phyloP scores from a whole-genome alignment of 1,139 yeast species.

The Pichia sp. region DNA sequence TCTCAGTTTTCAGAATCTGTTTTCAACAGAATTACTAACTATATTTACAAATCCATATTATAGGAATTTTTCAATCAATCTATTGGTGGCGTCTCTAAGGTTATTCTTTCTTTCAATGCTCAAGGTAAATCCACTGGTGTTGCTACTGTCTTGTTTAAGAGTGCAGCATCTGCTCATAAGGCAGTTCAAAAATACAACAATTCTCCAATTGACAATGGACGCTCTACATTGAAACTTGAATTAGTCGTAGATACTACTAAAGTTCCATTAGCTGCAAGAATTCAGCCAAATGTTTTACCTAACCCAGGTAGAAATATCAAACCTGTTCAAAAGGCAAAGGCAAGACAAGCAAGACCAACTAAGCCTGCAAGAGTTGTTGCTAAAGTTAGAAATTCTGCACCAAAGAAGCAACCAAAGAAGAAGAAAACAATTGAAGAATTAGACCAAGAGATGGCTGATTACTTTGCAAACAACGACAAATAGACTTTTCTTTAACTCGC shows the following conservation, averaged over 20 bases:
- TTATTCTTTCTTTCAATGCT: slow-evolving; percentile 73
- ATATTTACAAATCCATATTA: slow-evolving; percentile 13
- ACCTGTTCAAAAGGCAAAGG: background rate
- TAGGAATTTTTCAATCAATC: slow-evolving; percentile 87
- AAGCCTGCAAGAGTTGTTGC: slow-evolving; percentile 7
- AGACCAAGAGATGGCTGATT: slow-evolving; percentile 86
- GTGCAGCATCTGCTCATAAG: slow-evolving; percentile 56
- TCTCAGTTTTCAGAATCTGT: background rate
- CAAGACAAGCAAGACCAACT: slow-evolving; percentile 13
- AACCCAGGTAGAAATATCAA: slow-evolving; percentile 1
- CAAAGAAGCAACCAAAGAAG: slow-evolving; percentile 32
- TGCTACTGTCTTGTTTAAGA: slow-evolving; percentile 76
- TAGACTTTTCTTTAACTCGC: background rate
- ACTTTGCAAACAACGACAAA: slow-evolving; percentile 25
- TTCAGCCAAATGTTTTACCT: slow-evolving; percentile 37
- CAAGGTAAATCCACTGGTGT: slow-evolving; percentile 88
- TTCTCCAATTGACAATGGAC: slow-evolving; percentile 89
- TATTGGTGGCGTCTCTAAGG: slow-evolving; percentile 75
- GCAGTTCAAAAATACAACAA: slow-evolving; percentile 87
- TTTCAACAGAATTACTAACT: slow-evolving; percentile 14
- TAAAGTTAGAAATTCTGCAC: slow-evolving; percentile 20
- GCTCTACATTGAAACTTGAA: slow-evolving; percentile 71
- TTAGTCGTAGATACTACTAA: slow-evolving; percentile 78
- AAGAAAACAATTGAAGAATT: slow-evolving; percentile 83
- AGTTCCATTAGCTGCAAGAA: slow-evolving; percentile 69